phyloP scores from a whole-genome alignment of 208 protist genomes.

The Trypanosoma mega region DNA sequence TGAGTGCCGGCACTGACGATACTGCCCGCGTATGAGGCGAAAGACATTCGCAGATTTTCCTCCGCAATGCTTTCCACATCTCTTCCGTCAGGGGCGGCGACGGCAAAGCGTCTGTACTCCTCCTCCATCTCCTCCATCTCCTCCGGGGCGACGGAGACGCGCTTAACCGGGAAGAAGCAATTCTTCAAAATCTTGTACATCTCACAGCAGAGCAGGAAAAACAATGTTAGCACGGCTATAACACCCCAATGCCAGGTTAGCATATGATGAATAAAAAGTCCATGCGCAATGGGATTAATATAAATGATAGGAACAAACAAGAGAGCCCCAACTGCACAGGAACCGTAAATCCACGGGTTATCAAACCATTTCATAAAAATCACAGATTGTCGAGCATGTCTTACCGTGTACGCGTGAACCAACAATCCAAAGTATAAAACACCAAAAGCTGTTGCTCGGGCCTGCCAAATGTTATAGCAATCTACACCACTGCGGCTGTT shows the following conservation, averaged over 20 bases:
- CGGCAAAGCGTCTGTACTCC: conserved; percentile 73
- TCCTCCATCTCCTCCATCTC: conserved; percentile 32
- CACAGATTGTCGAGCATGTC: conserved; percentile 70
- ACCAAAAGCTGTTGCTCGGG: conserved; percentile 79
- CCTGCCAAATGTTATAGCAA: conserved; percentile 69
- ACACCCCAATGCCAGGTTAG: conserved; percentile 88
- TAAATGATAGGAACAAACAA: conserved; percentile 83
- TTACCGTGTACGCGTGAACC: conserved; percentile 90
- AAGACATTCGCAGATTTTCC: conserved; percentile 87
- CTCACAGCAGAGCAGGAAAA: conserved; percentile 64
- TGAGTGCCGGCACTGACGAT: conserved; percentile 51
- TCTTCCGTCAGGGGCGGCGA: conserved; percentile 42
- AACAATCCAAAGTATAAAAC: conserved; percentile 86
- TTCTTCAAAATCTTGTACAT: conserved; percentile 89
- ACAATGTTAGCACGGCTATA: conserved; percentile 42
- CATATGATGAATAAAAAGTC: conserved; percentile 76
- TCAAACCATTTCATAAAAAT: conserved; percentile 87
- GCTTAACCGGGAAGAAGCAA: conserved; percentile 64
- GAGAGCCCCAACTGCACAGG: conserved; percentile 42
- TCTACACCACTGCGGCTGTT: conserved; percentile 44
- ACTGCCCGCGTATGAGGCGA: conserved; percentile 61
- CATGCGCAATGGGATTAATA: conserved; percentile 59
- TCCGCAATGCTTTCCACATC: conserved; percentile 65
- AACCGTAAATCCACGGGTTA: conserved; percentile 81
- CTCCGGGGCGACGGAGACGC: conserved; percentile 27